These are phyloP conservation scores for Sparassis latifolia DNA, from an alignment of 1,284 basidiomycete species.

Conservation along the genomic window DNA sequence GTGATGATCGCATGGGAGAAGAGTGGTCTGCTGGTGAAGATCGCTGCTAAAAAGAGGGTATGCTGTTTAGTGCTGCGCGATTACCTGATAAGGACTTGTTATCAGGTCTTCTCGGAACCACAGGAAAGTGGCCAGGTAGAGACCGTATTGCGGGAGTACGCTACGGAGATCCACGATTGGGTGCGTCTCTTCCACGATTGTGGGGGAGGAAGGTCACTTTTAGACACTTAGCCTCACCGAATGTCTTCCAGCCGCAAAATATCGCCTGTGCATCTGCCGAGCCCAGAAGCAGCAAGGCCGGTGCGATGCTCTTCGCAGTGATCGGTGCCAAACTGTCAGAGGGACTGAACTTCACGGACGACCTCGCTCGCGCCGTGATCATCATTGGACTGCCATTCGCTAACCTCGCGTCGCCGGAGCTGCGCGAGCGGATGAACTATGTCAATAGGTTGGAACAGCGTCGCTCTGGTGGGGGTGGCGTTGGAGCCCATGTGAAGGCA, in stretches of 20 bases:
- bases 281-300: conserved; percentile 34
- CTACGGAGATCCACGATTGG: conserved; percentile 42
- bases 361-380: conserved; percentile 83
- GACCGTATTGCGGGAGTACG: conserved; percentile 70
- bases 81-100: not conserved
- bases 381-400: conserved; percentile 93
- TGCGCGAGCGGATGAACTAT: conserved; percentile 88
- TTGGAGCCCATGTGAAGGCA: conserved; percentile 18
- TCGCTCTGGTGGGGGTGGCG: conserved; percentile 2
- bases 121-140: conserved; percentile 76
- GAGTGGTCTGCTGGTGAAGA: conserved; percentile 54
- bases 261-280: not conserved
- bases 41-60: conserved; percentile 72
- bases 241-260: not conserved
- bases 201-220: too few species aligned
- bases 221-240: not conserved
- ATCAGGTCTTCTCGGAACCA: conserved; percentile 86
- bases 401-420: conserved; percentile 84
- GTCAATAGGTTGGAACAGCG: conserved; percentile 55
- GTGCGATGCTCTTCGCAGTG: conserved; percentile 85
- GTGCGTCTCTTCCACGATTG: conserved; percentile 19
- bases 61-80: not conserved
- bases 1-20: conserved; percentile 66
- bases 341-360: conserved; percentile 92
- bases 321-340: conserved; percentile 97